Evolutionary conservation across 148 eudicot species (phyloP).

Genomic region (Polygonum aviculare): DNA sequence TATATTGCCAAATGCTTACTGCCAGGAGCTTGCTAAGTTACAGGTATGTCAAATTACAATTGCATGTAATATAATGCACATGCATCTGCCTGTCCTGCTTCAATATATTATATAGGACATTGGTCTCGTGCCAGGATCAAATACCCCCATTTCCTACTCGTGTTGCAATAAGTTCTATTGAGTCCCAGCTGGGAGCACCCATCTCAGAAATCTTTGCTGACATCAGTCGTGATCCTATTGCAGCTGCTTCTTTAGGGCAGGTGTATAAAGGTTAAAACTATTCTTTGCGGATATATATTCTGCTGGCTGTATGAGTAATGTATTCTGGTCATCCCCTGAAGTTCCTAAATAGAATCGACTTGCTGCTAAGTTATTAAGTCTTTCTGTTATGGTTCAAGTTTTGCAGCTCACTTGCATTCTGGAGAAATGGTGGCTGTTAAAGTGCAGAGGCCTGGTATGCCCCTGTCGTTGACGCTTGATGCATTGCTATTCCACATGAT

Average conservation of each 20-base stretch:
- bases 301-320: background rate
- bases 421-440: conserved; percentile 99
- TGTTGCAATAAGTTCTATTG: conserved; percentile 78
- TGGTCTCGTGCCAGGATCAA: conserved; percentile 57
- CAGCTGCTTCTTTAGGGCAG: conserved; percentile 98
- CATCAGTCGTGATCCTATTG: conserved; percentile 82
- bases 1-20: conserved; percentile 73
- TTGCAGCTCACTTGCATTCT: conserved; percentile 98
- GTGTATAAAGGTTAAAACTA: conserved; percentile 85
- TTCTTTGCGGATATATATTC: background rate
- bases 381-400: conserved; percentile 51
- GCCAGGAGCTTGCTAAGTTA: conserved; percentile 87
- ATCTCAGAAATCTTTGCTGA: conserved; percentile 84
- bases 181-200: conserved; percentile 72
- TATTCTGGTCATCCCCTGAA: background rate
- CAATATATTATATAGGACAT: conserved; percentile 1
- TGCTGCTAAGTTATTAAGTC: conserved; percentile 17
- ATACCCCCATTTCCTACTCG: conserved; percentile 87
- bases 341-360: background rate
- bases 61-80: conserved; percentile 1
- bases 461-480: conserved; percentile 76
- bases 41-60: conserved; percentile 41
- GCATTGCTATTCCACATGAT: conserved; percentile 92
- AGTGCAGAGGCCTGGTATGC: conserved; percentile 99
- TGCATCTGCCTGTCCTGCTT: conserved; percentile 6